A percentile compares a stretch with the other conserved stretches of the same genome.
Conservation (phyloP, 805 yeast genomes). For the Candida vaughaniae region DNA sequence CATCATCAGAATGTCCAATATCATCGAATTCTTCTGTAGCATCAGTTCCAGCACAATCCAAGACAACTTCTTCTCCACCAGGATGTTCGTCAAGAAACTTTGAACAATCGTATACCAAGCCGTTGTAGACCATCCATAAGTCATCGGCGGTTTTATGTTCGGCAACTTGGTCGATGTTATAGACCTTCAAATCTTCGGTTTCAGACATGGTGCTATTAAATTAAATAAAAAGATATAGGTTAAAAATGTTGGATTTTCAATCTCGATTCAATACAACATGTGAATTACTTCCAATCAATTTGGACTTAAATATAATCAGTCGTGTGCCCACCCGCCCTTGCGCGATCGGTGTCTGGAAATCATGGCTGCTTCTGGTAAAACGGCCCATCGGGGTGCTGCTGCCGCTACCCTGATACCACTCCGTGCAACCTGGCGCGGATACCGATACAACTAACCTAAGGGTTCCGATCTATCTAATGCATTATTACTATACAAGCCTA, state of each 20-base stretch:
- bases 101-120: constrained; percentile 42
- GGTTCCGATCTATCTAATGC: too few relatives aligned
- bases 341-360: too few relatives aligned
- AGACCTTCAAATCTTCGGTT: constrained; percentile 34
- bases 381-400: neutral
- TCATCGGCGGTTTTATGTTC: constrained; percentile 40
- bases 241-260: too few relatives aligned
- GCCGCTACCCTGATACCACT: too few relatives aligned
- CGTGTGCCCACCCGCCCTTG: constrained; percentile 7
- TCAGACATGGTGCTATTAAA: constrained; percentile 8
- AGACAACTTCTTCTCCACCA: constrained; percentile 48
- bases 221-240: too few relatives aligned
- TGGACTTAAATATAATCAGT: constrained; percentile 7
- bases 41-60: constrained; percentile 43
- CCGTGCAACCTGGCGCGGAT: too few relatives aligned
- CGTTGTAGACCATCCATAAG: constrained; percentile 46
- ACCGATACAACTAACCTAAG: too few relatives aligned
- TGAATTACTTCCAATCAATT: constrained; percentile 12
- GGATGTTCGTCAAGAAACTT: constrained; percentile 47
- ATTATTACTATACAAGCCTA: too few relatives aligned
- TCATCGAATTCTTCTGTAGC: constrained; percentile 55
- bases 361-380: constrained; percentile 1
- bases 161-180: constrained; percentile 53
- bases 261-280: constrained; percentile 1
- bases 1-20: constrained; percentile 97